A percentile compares a stretch with the other conserved stretches of the same genome.
Evolutionary conservation across 805 yeast genomes (phyloP).

Genomic region (Pichia nakasei): DNA sequence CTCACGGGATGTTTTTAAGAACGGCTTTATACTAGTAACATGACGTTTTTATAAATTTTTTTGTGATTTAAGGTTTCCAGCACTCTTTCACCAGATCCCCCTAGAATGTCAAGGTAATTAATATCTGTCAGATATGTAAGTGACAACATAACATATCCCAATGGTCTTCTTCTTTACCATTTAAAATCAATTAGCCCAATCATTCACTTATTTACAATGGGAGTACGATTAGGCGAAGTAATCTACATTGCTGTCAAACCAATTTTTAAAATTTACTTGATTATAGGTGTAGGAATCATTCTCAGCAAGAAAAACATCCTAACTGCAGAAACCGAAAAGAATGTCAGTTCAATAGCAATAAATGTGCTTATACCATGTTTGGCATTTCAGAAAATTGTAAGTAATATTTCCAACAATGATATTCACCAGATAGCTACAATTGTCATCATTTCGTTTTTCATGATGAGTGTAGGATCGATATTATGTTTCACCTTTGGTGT

Average conservation of each 20-base stretch:
- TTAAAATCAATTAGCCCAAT: no score
- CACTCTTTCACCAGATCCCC: no score
- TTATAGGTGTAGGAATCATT: slow-evolving; percentile 55
- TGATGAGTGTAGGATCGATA: slow-evolving; percentile 23
- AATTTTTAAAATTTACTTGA: slow-evolving; percentile 68
- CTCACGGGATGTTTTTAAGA: no score
- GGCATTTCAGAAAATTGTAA: slow-evolving; percentile 63
- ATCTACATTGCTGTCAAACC: slow-evolving; percentile 79
- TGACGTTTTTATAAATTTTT: no score
- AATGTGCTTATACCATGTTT: slow-evolving; percentile 67
- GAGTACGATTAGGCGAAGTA: slow-evolving; percentile 43
- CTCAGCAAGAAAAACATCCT: slow-evolving; percentile 56
- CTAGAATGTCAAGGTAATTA: no score
- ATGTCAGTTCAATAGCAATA: slow-evolving; percentile 60
- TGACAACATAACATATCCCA: no score
- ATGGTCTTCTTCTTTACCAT: no score
- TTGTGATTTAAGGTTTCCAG: no score
- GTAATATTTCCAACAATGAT: slow-evolving; percentile 55
- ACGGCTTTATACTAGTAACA: no score
- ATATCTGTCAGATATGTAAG: no score
- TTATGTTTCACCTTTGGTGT: slow-evolving; percentile 32
- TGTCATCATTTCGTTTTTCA: slow-evolving; percentile 38
- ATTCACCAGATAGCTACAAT: slow-evolving; percentile 62
- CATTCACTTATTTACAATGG: no score
- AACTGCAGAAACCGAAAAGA: slow-evolving; percentile 58